Base-by-base conservation (phyloP, 2,329 filamentous ascomycete species). In the Celoporthe dispersa region DNA sequence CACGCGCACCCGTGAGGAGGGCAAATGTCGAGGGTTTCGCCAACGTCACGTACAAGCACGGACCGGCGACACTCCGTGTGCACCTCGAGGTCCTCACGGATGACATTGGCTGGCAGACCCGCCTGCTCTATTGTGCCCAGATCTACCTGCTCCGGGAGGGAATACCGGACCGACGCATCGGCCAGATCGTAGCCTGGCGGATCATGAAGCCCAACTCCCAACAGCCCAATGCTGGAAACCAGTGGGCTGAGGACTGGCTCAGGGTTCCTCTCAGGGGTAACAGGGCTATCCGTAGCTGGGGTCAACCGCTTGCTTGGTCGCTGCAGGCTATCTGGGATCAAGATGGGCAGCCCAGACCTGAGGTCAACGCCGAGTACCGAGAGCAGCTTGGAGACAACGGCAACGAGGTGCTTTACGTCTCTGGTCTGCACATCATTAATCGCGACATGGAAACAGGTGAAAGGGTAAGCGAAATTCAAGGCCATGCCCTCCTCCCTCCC, bases 291-390 rank as follows among this genome's bases (percentile, higher is more conserved):
- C 55, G 16, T n/a, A n/a, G 16, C 28, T 22, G 55, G 28, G 55
- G 55, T 7, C 55, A 60, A 8, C 31, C 55, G 0, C 55, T 60
- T 28, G 55, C 55, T 22, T 60, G 55, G 55, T 35, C 28, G 31
- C 28, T 60, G 31, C 55, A 60, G 55, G 28, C 55, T 35, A 60
- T 60, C 8, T 60, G 55, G 55, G 55, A 35, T n/a, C 55, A 31
- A 16, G 19, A 60, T 33, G 55, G 55, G 8, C 55, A 60, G 31
- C 55, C 55, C 8, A 35, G 55, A 9, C 25, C 19, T 12, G 55
- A 60, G 31, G 28, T 60, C 6, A 9, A 33, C 28, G 22, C n/a
- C 16, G 31, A 11, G 12, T 60, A 16, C 19, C 28, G 16, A 33
- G 55, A 33, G 16, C 25, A 60, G 55, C 55, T 60, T 8, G 28